These are phyloP conservation scores for Curvularia eragrostidis DNA, from an alignment of 2,329 filamentous ascomycete genomes.

Conservation along the genomic window DNA sequence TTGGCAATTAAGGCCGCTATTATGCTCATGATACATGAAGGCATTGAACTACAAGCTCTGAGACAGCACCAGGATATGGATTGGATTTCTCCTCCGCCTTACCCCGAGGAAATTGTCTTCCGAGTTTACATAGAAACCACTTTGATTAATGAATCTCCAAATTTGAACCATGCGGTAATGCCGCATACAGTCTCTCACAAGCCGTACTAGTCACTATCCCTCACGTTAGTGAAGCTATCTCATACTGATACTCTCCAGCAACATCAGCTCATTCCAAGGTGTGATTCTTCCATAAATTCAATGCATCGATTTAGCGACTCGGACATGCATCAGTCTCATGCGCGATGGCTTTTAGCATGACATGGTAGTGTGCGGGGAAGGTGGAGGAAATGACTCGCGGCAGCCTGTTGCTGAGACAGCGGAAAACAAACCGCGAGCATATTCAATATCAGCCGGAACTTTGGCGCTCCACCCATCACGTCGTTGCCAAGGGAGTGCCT, in stretches of 20 bases:
- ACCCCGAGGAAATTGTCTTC: slow-evolving; percentile 11
- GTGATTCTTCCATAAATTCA: background rate
- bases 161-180: background rate
- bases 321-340: background rate
- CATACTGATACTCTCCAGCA: too few species aligned
- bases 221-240: background rate
- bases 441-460: slow-evolving; percentile 17
- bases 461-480: slow-evolving; percentile 5
- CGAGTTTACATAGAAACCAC: background rate
- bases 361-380: slow-evolving; percentile 10
- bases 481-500: slow-evolving; percentile 1
- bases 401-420: slow-evolving; percentile 9
- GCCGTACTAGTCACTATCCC: background rate
- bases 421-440: slow-evolving; percentile 39
- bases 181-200: background rate
- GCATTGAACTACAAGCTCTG: background rate
- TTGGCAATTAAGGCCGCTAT: background rate
- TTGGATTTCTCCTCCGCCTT: slow-evolving; percentile 20
- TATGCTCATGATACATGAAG: background rate
- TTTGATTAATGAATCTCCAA: background rate
- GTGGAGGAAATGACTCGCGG: slow-evolving; percentile 10
- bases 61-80: background rate
- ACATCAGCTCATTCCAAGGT: background rate
- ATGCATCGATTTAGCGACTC: background rate
- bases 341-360: background rate